Evolutionary conservation across 2,329 filamentous ascomycete species (phyloP), one percentile per base, ranked within the genome.

Genomic region (Fusarium austroafricanum): DNA sequence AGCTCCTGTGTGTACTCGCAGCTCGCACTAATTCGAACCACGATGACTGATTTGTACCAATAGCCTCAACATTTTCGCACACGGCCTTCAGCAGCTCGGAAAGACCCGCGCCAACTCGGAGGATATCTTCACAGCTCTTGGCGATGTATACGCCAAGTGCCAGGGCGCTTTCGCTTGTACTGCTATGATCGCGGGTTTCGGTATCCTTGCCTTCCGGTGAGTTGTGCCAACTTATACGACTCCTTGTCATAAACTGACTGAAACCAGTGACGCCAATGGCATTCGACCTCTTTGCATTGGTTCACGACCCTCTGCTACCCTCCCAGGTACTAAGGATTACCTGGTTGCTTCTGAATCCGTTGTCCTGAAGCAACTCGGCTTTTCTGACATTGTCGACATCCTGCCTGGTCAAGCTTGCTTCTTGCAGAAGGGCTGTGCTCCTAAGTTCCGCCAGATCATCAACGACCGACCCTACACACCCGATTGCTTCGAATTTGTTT

Each of bases 331-430:
- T 8, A 90, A 80, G 62, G 94, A 97, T 79, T 97, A 96, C 82
- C 93, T 97, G 86, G 88, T 97, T 83, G 93, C 93, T 2, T 97
- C 93, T 0, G 94, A 97, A 79, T 95, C 91, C 10, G 89, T 97
- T 49, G 94, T 93, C 10, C 82, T 97, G 45, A 87, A 87, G 44
- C 93, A 96, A 77, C 89, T 95, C 46, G 93, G 93, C 17, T 97
- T 96, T 81, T 83, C 79, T 33, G 84, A 93, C 75, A 90, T 96
- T 71, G 80, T 85, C 38, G 92, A 97, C 74, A 92, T 97, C 67
- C 81, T 90, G 54, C 93, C 94, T 0, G 94, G 94, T 21, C 87
- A 97, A 80, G 93, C 93, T 4, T 92, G 96, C 65, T 93, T 96
- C 75, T 90, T 96, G 66, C 84, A 90, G 74, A 96, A 96, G 80